Base-by-base conservation (phyloP, 2,329 filamentous ascomycete genomes). In the Paracorniculantispora psalliotae region DNA sequence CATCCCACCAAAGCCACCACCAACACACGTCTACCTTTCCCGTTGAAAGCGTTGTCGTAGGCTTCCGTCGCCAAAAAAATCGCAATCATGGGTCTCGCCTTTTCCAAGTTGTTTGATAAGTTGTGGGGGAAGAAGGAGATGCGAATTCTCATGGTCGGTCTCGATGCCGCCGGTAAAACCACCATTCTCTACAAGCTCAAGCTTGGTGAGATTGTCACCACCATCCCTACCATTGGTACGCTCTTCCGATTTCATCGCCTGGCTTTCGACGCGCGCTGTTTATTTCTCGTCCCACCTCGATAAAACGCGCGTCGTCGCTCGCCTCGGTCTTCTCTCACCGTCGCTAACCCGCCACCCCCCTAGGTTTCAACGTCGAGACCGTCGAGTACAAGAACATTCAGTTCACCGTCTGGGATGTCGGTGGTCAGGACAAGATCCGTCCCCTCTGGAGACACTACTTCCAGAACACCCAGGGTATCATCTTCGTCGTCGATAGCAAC, bases 71-170 rank as follows among this genome's bases (percentile, higher is more conserved):
- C 70, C 69, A 60, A 61, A 60, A 61, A 68, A 72, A 75, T 78
- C 82, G 83, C 84, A 81, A 92, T 79, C 79, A 99, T 99, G 94
- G 94, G 94, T 96, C 85, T 97, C 79, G 87, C 89, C 75, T 91
- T 97, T 81, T 97, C 92, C 72, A 96, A 94, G 86, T 78, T 97
- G 75, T 94, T 97, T 78, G 91, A 96, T 76, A 87, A 89, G 82
- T 86, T 97, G 78, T 96, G 91, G 89, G 92, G 93, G 74, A 96
- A 96, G 89, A 96, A 96, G 83, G 93, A 97, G 81, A 97, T 97
- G 92, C 90, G 93, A 71, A 88, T 99, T 74, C 81, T 97, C 73
- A 99, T 99, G 94, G 83, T 99, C 68, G 94, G 94, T 69, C 86
- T 97, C 69, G 94, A 99, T 78, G 94, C 94, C 66, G 94, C 94